Conservation (phyloP, 495 filamentous ascomycete species). For the Penicillium silybi region DNA sequence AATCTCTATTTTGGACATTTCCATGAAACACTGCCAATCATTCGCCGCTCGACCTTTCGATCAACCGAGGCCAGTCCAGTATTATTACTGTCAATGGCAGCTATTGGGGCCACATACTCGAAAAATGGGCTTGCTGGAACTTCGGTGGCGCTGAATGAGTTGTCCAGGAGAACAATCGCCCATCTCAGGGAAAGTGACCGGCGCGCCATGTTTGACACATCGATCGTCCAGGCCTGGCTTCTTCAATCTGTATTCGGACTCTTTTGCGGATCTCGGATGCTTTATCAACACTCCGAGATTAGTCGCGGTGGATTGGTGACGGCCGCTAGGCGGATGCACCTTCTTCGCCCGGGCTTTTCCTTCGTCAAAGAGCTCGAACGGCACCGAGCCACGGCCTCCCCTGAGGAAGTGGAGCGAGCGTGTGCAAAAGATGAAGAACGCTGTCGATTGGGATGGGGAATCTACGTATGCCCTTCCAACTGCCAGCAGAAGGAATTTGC, state of each 20-base stretch:
- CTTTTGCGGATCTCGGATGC: constrained; percentile 6
- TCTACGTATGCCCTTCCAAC: constrained; percentile 1
- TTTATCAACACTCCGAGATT: constrained; percentile 7
- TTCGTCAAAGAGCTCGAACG: constrained; percentile 6
- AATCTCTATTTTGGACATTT: constrained; percentile 8
- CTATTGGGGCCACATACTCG: constrained; percentile 4
- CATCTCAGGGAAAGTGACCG: constrained; percentile 5
- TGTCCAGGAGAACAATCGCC: constrained; percentile 1
- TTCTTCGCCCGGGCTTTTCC: constrained; percentile 4
- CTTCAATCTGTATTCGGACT: constrained; percentile 5
- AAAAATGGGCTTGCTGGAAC: constrained; percentile 1
- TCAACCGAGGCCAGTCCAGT: constrained; percentile 3
- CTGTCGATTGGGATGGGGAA: constrained; percentile 3
- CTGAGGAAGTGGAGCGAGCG: constrained; percentile 2
- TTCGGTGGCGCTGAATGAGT: constrained; percentile 3
- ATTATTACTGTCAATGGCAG: constrained; percentile 5
- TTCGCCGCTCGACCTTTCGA: constrained; percentile 4
- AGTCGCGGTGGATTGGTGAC: constrained; percentile 5
- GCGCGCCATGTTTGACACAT: constrained; percentile 5
- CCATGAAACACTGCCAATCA: constrained; percentile 6
- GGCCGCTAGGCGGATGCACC: constrained; percentile 4
- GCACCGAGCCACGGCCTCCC: not conserved
- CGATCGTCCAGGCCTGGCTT: constrained; percentile 2
- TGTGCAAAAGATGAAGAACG: constrained; percentile 4
- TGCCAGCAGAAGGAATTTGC: not conserved